Evolutionary conservation across 805 yeast species (phyloP), one percentile per base, ranked within the genome.

Genomic region (Candida namnaoensis): DNA sequence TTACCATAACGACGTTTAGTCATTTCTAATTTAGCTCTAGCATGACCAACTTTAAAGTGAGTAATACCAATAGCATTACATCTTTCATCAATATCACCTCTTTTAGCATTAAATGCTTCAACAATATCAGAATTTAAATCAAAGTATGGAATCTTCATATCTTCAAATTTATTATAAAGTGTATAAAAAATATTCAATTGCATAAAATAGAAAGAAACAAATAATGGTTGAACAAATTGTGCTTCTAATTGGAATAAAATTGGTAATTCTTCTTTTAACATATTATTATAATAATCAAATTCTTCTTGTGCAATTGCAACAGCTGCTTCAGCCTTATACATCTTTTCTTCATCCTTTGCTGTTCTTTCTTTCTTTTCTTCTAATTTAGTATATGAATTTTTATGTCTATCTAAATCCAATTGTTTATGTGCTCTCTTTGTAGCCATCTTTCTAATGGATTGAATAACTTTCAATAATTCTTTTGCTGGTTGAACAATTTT

Each of bases 151-250:
- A 93, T 93, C 67, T 93, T 88, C 85, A 91, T 80, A 58, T 87
- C 95, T 65, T 91, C 96, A 87, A 91, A 86, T 54, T 85, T 77
- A 57, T 75, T 82, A 69, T 86, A 90, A 47, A 93, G 70, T 1
- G 96, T 88, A 72, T 93, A 93, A 64, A 90, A 93, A 44, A 93
- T 88, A 68, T 93, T 93, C 69, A 93, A 76, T 69, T 93, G 99
- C 98, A 93, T 93, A 72, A 80, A 93, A 66, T 93, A 93, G 63
- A 93, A 82, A 42, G 95, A 82, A 54, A 91, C 93, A 66, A 93
- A 93, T 54, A 93, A 70, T 15, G 99, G 99, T 57, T 80, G 82
- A 58, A 93, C 90, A 59, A 93, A 88, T 54, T 88, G 93, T 5
- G 88, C 85, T 63, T 93, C 96, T 64, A 93, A 71, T 54, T 76